Evolutionary conservation across 2,329 filamentous ascomycete species (phyloP), one percentile per base, ranked within the genome.

Genomic region (Ceratocystis destructans): DNA sequence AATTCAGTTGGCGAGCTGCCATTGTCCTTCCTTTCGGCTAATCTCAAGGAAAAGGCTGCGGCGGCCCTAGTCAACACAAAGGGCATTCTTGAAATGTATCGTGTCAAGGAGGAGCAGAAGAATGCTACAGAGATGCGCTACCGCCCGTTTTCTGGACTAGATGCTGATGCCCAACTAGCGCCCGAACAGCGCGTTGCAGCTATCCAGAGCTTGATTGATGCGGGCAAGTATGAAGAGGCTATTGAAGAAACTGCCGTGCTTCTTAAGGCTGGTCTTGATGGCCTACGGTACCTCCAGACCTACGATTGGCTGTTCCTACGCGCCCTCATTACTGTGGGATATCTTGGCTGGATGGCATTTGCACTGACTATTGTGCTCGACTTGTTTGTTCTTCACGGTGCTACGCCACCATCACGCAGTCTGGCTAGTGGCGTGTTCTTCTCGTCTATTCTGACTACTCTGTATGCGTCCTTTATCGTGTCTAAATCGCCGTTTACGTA

Each of bases 241-340:
- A 96, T 97, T 71, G 79, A 84, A 67, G 83, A 89, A 71, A 90
- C 89, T 1, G 85, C 88, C 53, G 83, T 85, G 33, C 79, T 99
- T 15, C 88, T 97, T 68, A 82, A 87, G 68, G 77, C 89, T 63
- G 87, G 85, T 1, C 80, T 99, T 0, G 83, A 90, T 69, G 94
- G 94, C 6, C 78, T 99, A 68, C 84, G 94, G 63, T 99, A 99
- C 74, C 81, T 99, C 31, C 94, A 99, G 75, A 99, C 92, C 0
- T 99, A 99, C 72, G 94, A 99, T 77, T 99, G 94, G 94, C 80
- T 99, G 1, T 99, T 99, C 76, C 78, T 99, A 45, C 83, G 94
- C 68, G 88, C 90, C 1, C 80, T 99, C 62, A 88, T 99, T 68
- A 96, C 94, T 1, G 74, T 88, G 12, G 94, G 94, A 20, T 99